phyloP scores from a whole-genome alignment of 2,329 filamentous ascomycete genomes.

The Trichoderma aggressivum region DNA sequence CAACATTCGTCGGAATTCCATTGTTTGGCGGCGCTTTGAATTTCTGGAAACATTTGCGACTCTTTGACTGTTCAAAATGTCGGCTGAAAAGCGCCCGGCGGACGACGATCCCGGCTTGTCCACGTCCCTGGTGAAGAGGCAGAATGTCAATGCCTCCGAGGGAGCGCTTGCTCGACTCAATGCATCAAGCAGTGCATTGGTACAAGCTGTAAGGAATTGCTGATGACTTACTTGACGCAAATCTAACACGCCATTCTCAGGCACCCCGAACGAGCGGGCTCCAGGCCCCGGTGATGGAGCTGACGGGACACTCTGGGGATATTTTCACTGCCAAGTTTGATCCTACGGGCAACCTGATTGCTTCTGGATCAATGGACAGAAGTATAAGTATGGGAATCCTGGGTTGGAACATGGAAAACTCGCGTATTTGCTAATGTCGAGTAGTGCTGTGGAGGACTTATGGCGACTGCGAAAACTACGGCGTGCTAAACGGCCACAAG shows the following conservation, averaged over 20 bases:
- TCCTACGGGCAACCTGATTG: slow-evolving; percentile 80
- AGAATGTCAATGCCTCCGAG: slow-evolving; percentile 59
- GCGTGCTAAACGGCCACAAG: slow-evolving; percentile 81
- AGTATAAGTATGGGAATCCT: slow-evolving; percentile 65
- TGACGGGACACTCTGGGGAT: slow-evolving; percentile 79
- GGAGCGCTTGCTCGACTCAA: slow-evolving; percentile 50
- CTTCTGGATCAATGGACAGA: slow-evolving; percentile 92
- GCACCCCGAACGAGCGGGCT: slow-evolving; percentile 75
- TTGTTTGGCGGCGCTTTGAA: neutral
- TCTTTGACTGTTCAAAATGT: slow-evolving; percentile 56
- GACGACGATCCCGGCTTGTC: slow-evolving; percentile 74
- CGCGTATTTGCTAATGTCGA: slow-evolving; percentile 18
- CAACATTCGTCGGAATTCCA: neutral
- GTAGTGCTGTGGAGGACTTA: slow-evolving; percentile 91
- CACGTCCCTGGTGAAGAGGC: slow-evolving; percentile 84
- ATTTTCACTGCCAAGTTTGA: slow-evolving; percentile 91
- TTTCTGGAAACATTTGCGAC: neutral
- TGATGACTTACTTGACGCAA: neutral
- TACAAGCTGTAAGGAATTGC: slow-evolving; percentile 46
- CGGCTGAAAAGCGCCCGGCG: slow-evolving; percentile 88
- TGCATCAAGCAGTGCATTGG: slow-evolving; percentile 46
- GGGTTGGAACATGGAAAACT: neutral
- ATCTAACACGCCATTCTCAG: slow-evolving; percentile 43
- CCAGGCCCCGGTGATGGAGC: slow-evolving; percentile 89
- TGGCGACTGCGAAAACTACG: slow-evolving; percentile 92